These are phyloP conservation scores for Carex sylvatica DNA, from an alignment of 202 grass and related monocot species.

Conservation along the genomic window DNA sequence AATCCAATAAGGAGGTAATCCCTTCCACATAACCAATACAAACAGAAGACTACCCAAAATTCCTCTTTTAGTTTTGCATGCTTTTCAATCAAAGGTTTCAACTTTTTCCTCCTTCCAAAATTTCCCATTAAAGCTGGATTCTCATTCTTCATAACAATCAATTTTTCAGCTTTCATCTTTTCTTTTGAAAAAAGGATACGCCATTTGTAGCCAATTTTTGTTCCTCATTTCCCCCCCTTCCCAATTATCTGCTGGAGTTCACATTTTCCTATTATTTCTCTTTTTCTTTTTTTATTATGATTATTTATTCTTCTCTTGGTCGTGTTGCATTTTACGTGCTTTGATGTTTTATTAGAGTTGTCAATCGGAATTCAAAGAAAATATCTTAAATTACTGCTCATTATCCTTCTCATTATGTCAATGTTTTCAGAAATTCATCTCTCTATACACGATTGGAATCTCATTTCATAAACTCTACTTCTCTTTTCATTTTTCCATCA, in stretches of 20 bases:
- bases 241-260: neutral
- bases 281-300: neutral
- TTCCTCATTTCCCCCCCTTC: neutral
- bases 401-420: neutral
- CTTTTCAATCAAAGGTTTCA: slow-evolving; percentile 16
- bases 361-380: neutral
- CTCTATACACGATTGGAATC: neutral
- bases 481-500: neutral
- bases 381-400: neutral
- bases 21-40: neutral
- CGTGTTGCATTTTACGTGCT: neutral
- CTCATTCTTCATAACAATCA: neutral
- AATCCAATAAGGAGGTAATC: slow-evolving; percentile 17
- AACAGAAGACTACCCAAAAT: slow-evolving; percentile 20
- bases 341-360: slow-evolving; percentile 1
- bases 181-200: neutral
- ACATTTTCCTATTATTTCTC: slow-evolving; percentile 5
- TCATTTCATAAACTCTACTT: slow-evolving; percentile 3
- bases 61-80: slow-evolving; percentile 26
- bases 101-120: neutral
- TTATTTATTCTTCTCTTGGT: neutral
- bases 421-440: neutral
- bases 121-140: slow-evolving; percentile 5
- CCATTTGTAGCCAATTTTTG: neutral
- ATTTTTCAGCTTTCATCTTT: neutral